Evolutionary conservation across 2,329 filamentous ascomycete genomes (phyloP).

Genomic region (Colletotrichum lini): DNA sequence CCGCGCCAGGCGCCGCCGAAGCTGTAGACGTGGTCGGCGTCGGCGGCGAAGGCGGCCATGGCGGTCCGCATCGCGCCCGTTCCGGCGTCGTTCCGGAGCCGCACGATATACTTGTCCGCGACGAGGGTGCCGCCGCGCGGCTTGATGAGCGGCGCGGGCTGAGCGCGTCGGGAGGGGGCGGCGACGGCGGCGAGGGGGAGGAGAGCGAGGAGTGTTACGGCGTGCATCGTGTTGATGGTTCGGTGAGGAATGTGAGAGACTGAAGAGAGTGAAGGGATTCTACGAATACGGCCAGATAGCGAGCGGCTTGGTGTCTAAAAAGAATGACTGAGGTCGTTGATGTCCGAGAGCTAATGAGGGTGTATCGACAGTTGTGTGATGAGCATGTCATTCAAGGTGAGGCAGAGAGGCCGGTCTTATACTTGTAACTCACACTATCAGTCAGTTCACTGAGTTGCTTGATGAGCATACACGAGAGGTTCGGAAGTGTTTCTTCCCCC

Average conservation of each 20-base stretch:
- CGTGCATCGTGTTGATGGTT: conserved; percentile 30
- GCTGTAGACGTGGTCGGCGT: conserved; percentile 52
- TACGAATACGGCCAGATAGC: neutral
- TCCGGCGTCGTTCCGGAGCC: conserved; percentile 49
- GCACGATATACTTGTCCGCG: conserved; percentile 56
- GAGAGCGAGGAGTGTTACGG: conserved; percentile 33
- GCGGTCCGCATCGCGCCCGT: conserved; percentile 46
- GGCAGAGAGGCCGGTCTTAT: conserved; percentile 15
- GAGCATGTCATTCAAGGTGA: neutral
- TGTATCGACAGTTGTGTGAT: conserved; percentile 20
- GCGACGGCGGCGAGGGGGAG: conserved; percentile 31
- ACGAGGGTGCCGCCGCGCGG: conserved; percentile 51
- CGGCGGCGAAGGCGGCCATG: conserved; percentile 48
- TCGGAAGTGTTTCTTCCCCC: neutral
- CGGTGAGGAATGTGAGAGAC: neutral
- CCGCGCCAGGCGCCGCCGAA: conserved; percentile 46
- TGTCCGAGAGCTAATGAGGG: neutral
- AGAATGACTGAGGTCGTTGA: conserved; percentile 21
- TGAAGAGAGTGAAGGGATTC: neutral
- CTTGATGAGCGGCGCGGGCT: conserved; percentile 53
- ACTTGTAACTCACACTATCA: neutral
- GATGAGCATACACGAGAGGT: neutral
- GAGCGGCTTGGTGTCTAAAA: conserved; percentile 22
- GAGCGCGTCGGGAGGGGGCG: conserved; percentile 47
- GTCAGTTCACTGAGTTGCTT: neutral